phyloP scores from a whole-genome alignment of 768 basidiomycete genomes.

The Kwoniella dendrophila region DNA sequence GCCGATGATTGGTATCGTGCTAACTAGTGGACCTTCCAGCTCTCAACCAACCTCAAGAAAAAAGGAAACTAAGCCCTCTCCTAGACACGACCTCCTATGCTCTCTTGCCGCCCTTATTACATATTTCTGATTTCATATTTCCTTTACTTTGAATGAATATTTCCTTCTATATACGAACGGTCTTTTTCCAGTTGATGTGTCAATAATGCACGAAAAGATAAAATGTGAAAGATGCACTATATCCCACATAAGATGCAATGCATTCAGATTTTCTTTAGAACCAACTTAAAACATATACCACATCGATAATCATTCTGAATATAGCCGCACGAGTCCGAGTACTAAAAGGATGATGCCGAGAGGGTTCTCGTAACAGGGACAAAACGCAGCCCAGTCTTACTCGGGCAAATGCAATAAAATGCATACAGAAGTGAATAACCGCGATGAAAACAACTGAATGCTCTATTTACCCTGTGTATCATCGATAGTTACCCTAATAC shows the following conservation, averaged over 20 bases:
- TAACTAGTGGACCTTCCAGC: conserved; percentile 27
- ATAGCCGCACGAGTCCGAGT: no score
- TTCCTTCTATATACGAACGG: background rate
- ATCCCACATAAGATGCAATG: no score
- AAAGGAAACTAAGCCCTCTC: conserved; percentile 4
- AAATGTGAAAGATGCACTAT: no score
- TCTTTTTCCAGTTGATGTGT: background rate
- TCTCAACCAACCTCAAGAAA: conserved; percentile 56
- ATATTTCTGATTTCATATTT: background rate
- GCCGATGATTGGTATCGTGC: background rate
- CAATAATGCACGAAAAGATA: conserved; percentile 15
- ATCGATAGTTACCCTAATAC: conserved; percentile 10
- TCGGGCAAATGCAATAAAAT: no score
- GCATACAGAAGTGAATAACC: background rate
- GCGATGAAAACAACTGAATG: background rate
- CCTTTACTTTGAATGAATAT: conserved; percentile 9
- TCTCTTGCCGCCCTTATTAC: background rate
- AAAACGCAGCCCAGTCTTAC: no score
- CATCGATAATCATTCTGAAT: no score
- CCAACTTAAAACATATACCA: no score
- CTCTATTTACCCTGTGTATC: background rate
- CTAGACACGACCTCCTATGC: background rate
- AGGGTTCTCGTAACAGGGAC: no score
- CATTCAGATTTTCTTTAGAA: no score
- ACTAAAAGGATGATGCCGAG: no score